Conservation (phyloP, 1,284 basidiomycete species). For the Heliocybe sulcata region DNA sequence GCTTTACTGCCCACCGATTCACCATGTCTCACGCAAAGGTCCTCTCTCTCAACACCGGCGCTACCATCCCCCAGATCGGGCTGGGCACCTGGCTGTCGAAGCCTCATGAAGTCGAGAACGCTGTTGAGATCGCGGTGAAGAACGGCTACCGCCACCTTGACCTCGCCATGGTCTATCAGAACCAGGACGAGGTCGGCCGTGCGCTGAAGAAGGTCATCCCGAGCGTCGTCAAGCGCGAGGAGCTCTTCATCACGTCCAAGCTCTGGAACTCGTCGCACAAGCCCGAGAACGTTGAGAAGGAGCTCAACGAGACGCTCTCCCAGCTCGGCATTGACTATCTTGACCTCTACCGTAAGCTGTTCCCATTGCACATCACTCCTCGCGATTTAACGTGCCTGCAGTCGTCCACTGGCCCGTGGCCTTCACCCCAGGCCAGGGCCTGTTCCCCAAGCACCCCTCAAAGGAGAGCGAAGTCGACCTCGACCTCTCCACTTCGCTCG, state of each 20-base stretch:
- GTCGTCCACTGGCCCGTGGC: constrained; percentile 88
- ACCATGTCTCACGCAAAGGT: constrained; percentile 55
- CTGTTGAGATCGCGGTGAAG: constrained; percentile 67
- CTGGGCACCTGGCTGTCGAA: constrained; percentile 80
- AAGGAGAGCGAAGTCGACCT: constrained; percentile 42
- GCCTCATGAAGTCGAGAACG: constrained; percentile 71
- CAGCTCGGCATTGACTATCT: constrained; percentile 71
- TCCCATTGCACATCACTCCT: neutral
- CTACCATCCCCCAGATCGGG: constrained; percentile 63
- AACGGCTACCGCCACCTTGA: constrained; percentile 80
- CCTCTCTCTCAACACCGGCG: constrained; percentile 45
- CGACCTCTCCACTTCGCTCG: constrained; percentile 53
- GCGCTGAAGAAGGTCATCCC: constrained; percentile 75
- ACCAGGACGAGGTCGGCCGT: constrained; percentile 68
- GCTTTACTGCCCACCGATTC: no score
- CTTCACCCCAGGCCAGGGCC: constrained; percentile 55
- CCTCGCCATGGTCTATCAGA: constrained; percentile 66
- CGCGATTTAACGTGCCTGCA: constrained; percentile 17
- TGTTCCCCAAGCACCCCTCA: constrained; percentile 44
- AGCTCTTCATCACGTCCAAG: constrained; percentile 83
- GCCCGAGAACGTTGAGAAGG: constrained; percentile 58
- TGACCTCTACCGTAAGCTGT: constrained; percentile 63
- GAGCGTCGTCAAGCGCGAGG: constrained; percentile 72
- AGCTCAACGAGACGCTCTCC: constrained; percentile 68
- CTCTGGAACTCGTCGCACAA: constrained; percentile 69